phyloP scores from a whole-genome alignment of 345 rosid genomes.

The Tarenaya hassleriana region DNA sequence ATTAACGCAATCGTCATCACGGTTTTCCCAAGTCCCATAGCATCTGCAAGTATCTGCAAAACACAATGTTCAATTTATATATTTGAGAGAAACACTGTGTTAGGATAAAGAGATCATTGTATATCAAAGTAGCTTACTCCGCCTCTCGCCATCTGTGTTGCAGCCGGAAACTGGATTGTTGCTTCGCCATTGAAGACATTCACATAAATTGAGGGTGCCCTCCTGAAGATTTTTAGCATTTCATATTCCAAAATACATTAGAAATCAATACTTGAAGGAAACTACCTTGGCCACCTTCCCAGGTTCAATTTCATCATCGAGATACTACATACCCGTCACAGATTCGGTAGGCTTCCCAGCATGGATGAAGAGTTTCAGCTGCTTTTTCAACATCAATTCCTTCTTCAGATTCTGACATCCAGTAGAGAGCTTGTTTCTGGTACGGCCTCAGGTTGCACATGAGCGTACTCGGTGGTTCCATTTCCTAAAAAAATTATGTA shows the following conservation, averaged over 20 bases:
- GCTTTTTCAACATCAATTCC: conserved; percentile 50
- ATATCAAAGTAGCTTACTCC: conserved; percentile 40
- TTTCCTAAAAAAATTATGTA: conserved; percentile 36
- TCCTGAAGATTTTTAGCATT: conserved; percentile 25
- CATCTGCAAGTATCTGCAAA: conserved; percentile 60
- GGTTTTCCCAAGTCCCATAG: conserved; percentile 81
- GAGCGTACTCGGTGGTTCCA: conserved; percentile 56
- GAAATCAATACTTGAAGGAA: no score
- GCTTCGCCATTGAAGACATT: conserved; percentile 70
- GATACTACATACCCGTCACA: conserved; percentile 47
- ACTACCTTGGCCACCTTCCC: no score
- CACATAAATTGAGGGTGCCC: conserved; percentile 54
- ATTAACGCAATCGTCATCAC: conserved; percentile 71
- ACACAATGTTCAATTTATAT: background rate
- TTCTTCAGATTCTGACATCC: conserved; percentile 60
- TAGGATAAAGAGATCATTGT: conserved; percentile 5
- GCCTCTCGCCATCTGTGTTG: conserved; percentile 65
- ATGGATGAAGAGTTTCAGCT: conserved; percentile 55
- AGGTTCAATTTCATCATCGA: background rate
- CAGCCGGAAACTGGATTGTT: conserved; percentile 53
- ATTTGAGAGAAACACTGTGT: conserved; percentile 4
- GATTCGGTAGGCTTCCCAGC: conserved; percentile 60
- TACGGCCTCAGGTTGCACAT: conserved; percentile 48
- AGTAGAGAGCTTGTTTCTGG: conserved; percentile 66
- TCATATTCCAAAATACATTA: background rate